phyloP scores from a whole-genome alignment of 805 yeast species.

The Sungouiella blattae region DNA sequence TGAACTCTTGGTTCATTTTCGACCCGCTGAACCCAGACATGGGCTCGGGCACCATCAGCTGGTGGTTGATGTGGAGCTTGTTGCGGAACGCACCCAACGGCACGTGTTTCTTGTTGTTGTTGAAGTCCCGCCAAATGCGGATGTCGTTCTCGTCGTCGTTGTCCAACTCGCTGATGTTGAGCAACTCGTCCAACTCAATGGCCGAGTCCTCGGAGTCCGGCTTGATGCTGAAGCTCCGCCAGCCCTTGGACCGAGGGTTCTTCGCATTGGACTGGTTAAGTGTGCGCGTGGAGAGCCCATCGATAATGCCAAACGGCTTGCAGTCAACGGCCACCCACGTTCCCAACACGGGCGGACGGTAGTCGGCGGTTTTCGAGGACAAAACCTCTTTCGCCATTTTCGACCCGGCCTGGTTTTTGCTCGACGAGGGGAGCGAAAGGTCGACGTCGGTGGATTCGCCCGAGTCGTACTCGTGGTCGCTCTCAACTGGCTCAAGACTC shows the following conservation, averaged over 20 bases:
- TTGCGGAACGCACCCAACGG: conserved; percentile 92
- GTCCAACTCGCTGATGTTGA: conserved; percentile 85
- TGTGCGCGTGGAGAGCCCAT: conserved; percentile 87
- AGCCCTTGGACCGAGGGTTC: conserved; percentile 16
- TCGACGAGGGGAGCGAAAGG: conserved; percentile 69
- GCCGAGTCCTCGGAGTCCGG: conserved; percentile 33
- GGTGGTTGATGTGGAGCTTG: conserved; percentile 41
- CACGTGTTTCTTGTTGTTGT: conserved; percentile 44
- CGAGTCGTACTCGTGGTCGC: conserved; percentile 46
- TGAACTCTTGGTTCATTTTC: conserved; percentile 25
- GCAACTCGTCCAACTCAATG: conserved; percentile 67
- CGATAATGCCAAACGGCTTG: conserved; percentile 90
- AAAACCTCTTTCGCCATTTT: conserved; percentile 90
- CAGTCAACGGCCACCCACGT: conserved; percentile 80
- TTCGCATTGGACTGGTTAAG: conserved; percentile 33
- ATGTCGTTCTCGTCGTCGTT: conserved; percentile 61
- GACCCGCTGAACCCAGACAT: conserved; percentile 26
- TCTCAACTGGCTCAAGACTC: conserved; percentile 18
- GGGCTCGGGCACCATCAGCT: conserved; percentile 22
- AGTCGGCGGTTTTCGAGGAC: conserved; percentile 79
- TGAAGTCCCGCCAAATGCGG: conserved; percentile 43
- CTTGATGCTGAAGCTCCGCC: conserved; percentile 19
- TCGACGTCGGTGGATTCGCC: conserved; percentile 97
- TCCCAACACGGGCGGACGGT: conserved; percentile 89
- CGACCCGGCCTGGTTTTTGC: conserved; percentile 52